Evolutionary conservation across 2,329 filamentous ascomycete species (phyloP).

Genomic region (Xylaria sp.): DNA sequence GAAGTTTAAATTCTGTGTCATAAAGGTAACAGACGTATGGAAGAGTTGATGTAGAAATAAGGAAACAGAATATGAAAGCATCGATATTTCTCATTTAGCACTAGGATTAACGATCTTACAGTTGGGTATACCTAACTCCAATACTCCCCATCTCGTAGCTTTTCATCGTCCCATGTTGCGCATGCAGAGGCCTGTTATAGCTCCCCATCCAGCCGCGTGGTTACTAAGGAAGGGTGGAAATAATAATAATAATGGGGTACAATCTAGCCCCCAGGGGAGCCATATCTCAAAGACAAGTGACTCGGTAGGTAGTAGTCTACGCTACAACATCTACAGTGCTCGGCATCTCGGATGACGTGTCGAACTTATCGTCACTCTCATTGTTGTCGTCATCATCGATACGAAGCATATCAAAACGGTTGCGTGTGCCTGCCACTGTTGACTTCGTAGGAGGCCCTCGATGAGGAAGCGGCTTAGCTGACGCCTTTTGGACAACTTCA

Average conservation of each 20-base stretch:
- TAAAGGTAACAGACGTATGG: background rate
- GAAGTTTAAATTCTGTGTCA: background rate
- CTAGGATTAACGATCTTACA: conserved; percentile 11
- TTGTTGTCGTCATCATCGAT: conserved; percentile 48
- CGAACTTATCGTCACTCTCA: conserved; percentile 48
- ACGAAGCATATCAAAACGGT: conserved; percentile 48
- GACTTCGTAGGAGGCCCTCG: conserved; percentile 29
- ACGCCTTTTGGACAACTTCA: conserved; percentile 48
- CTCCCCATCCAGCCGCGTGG: background rate
- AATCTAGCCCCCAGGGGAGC: background rate
- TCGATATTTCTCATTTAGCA: conserved; percentile 17
- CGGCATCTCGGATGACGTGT: conserved; percentile 48
- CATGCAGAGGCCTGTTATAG: conserved; percentile 6
- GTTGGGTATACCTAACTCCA: conserved; percentile 35
- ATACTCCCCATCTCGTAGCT: conserved; percentile 25
- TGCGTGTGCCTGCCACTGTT: conserved; percentile 34
- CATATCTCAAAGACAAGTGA: background rate
- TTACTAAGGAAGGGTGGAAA: background rate
- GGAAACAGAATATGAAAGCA: conserved; percentile 7
- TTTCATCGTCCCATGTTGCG: conserved; percentile 9
- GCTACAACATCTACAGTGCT: conserved; percentile 45
- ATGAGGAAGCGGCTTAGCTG: conserved; percentile 34
- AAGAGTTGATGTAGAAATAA: background rate
- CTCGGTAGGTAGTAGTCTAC: conserved; percentile 18
- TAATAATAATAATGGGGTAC: background rate